Base-by-base conservation (phyloP, 441 rosid species). In the Capsella rubella region DNA sequence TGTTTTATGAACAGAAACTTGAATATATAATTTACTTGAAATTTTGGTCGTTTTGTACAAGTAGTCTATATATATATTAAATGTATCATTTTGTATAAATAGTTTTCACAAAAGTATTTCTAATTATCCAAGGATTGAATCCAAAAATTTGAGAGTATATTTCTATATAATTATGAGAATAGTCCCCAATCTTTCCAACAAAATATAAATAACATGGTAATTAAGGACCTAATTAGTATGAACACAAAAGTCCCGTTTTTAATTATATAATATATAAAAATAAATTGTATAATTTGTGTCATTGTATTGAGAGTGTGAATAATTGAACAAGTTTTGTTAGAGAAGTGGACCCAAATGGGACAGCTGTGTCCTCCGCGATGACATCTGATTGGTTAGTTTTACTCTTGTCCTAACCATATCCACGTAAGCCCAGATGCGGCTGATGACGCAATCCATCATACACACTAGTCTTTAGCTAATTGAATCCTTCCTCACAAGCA, bases 391-490 rank as follows among this genome's bases (percentile, higher is more conserved):
- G 81, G 81, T 67, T 78, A 54, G 12, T 67, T 60, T 78, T 54
- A 62, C 81, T 78, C 72, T 78, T 78, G 81, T 78, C 78, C 74
- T 62, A 66, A 72, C 81, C 65, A 72, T 67, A 61, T 60, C 81
- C 81, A 78, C 81, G 81, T 78, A 67, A 56, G 57, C 32, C 65
- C 77, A 52, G 64, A 72, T 66, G 69, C 81, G 69, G 81, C 66
- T 72, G 74, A 58, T 78, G 69, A 77, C 77, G 64, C 35, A 67
- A 72, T 8, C 77, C 77, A 65, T 51, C 77, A 42, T 42, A 4
- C 15, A 4, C 15, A 12, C 47, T 42, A 4, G 47, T 13, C 15
- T 34, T 6, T 42, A 1, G 15, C 14, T 42, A 42, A 13, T 10
- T 10, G 42, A 39, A 39, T 39, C 31, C 28, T 8, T 66, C 42